Conservation (phyloP, 768 basidiomycete genomes). For the Phylloporus sp. region DNA sequence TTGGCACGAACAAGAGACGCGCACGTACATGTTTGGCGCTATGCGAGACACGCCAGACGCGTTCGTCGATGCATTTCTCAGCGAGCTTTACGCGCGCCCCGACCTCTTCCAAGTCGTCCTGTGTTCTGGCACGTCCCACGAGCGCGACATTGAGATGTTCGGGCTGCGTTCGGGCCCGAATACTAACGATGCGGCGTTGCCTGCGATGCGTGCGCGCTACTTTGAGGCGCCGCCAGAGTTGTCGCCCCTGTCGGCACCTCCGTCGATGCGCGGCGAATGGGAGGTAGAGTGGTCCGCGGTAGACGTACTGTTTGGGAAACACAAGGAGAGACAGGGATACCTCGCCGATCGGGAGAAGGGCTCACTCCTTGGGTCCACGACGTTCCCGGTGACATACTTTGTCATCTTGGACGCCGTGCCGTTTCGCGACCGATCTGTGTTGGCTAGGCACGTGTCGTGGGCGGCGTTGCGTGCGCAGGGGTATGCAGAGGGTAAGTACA, state of each 20-base stretch:
- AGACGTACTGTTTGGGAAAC: slow-evolving; percentile 20
- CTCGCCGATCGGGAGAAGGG: not conserved
- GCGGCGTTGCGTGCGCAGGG: slow-evolving; percentile 25
- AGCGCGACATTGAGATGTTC: slow-evolving; percentile 18
- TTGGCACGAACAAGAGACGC: slow-evolving; percentile 21
- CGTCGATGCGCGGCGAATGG: slow-evolving; percentile 11
- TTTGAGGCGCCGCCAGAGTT: slow-evolving; percentile 21
- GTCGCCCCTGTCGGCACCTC: not conserved
- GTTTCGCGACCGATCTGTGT: not conserved
- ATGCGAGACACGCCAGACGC: slow-evolving; percentile 24
- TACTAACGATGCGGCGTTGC: not conserved
- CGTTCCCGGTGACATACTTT: slow-evolving; percentile 28
- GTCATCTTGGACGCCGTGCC: slow-evolving; percentile 15
- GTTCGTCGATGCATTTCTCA: slow-evolving; percentile 24
- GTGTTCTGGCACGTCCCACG: slow-evolving; percentile 26
- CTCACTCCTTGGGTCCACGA: slow-evolving; percentile 27
- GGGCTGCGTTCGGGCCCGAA: slow-evolving; percentile 12
- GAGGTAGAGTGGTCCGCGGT: slow-evolving; percentile 6
- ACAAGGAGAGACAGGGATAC: slow-evolving; percentile 2
- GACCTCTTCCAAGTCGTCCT: slow-evolving; percentile 30
- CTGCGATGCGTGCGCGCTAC: slow-evolving; percentile 8
- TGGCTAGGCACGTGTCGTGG: not conserved
- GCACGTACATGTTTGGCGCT: slow-evolving; percentile 30
- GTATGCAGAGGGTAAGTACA: slow-evolving; percentile 18
- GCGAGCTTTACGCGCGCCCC: slow-evolving; percentile 26